Base-by-base conservation (phyloP, 2,329 filamentous ascomycete species). In the Aspergillus sp. region DNA sequence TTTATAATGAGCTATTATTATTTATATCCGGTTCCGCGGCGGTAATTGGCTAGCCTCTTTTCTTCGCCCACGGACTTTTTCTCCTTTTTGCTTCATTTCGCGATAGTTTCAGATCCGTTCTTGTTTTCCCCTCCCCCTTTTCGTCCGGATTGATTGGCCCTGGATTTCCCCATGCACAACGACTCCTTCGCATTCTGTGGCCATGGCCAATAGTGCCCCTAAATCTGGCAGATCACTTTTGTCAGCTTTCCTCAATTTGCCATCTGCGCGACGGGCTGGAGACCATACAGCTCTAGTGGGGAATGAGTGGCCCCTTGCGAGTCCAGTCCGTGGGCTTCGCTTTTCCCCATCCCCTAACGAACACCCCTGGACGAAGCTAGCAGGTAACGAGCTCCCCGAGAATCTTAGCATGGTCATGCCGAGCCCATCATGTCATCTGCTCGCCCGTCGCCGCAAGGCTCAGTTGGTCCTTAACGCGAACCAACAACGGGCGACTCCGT, bases 301-400 rank as follows among this genome's bases (percentile, higher is more conserved):
- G 62, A 62, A 55, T 53, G 53, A 62, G 44, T 58, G 52, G 53
- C 59, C 59, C 61, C 55, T 64, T 62, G 66, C 68, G 70, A 70
- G 67, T 69, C 64, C 65, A 65, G 65, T 68, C 62, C 57, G 59
- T 66, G 67, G 63, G 57, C 65, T 55, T n/a, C 44, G 20, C 62
- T 60, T 57, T 70, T 70, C 66, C 66, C 68, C 68, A 63, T 65
- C 59, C 50, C 62, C 68, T 69, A 67, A 69, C 64, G 67, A 71
- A 72, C 68, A 62, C 67, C 69, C 68, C 68, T 69, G 66, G 60
- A 57, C 32, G 50, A 57, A 57, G 54, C 61, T 63, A 63, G 62
- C 42, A 48, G 3, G 44, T 43, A 51, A 52, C 49, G 58, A 60
- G 61, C n/a, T 20, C 26, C 56, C 20, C 30, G 42, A 22, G 13